phyloP scores from a whole-genome alignment of 768 basidiomycete genomes.

The Harrya chromipes region DNA sequence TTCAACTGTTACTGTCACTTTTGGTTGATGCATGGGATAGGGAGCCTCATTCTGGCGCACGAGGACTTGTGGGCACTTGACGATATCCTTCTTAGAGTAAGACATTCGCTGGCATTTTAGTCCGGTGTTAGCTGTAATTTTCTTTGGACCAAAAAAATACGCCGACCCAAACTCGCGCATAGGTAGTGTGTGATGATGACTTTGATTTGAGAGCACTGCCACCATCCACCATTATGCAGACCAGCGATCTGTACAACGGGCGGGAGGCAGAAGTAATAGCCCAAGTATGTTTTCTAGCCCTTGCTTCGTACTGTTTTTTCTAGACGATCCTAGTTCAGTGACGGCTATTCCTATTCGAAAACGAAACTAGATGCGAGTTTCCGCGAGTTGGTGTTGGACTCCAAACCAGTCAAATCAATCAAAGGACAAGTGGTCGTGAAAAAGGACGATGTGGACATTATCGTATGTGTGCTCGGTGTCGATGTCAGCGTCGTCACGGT shows the following conservation, averaged over 20 bases:
- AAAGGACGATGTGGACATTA: conserved; percentile 28
- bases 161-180: neutral
- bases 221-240: conserved; percentile 15
- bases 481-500: neutral
- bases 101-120: conserved; percentile 26
- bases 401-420: conserved; percentile 52
- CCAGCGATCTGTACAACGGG: conserved; percentile 26
- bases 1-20: conserved; percentile 6
- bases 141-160: conserved; percentile 17
- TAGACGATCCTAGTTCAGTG: conserved; percentile 46
- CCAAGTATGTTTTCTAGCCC: conserved; percentile 14
- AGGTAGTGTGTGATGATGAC: neutral
- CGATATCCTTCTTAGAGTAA: conserved; percentile 24
- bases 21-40: conserved; percentile 17
- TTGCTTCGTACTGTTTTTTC: conserved; percentile 17
- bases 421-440: conserved; percentile 23
- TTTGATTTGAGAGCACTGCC: conserved; percentile 19
- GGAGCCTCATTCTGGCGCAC: conserved; percentile 16
- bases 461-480: conserved; percentile 19
- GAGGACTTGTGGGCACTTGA: conserved; percentile 17
- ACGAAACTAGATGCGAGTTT: conserved; percentile 33
- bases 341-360: conserved; percentile 46
- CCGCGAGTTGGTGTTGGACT: conserved; percentile 50
- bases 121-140: conserved; percentile 32
- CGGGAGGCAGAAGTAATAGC: conserved; percentile 31